A percentile compares a stretch with the other conserved stretches of the same genome.
These are phyloP conservation scores for Alternaria longipes DNA, from an alignment of 2,329 filamentous ascomycete genomes.

Conservation along the genomic window DNA sequence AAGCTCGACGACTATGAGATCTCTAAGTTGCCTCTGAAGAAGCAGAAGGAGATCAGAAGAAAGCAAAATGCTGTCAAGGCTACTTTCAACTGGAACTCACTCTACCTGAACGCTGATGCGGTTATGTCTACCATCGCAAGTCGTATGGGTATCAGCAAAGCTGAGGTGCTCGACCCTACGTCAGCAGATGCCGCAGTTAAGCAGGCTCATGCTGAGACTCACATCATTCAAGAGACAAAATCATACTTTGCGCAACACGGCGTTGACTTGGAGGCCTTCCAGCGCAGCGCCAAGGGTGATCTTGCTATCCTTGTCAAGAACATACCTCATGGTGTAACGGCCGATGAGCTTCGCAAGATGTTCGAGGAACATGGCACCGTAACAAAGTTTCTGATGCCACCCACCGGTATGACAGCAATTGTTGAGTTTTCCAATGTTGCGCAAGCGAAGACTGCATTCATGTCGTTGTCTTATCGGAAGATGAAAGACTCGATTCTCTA, in stretches of 20 bases:
- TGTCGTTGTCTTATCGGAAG: slow-evolving; percentile 84
- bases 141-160: slow-evolving; percentile 87
- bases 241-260: slow-evolving; percentile 87
- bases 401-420: slow-evolving; percentile 91
- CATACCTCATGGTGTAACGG: slow-evolving; percentile 82
- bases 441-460: slow-evolving; percentile 85
- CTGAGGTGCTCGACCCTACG: slow-evolving; percentile 92
- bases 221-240: slow-evolving; percentile 96
- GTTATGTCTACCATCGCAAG: slow-evolving; percentile 90
- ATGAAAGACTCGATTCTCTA: slow-evolving; percentile 92
- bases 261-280: slow-evolving; percentile 92
- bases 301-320: slow-evolving; percentile 93
- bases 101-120: slow-evolving; percentile 95
- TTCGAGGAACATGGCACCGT: slow-evolving; percentile 89
- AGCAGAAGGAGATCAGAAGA: slow-evolving; percentile 88
- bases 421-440: slow-evolving; percentile 83
- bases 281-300: slow-evolving; percentile 83
- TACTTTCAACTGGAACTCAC: slow-evolving; percentile 97
- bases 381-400: slow-evolving; percentile 86
- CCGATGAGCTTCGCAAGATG: slow-evolving; percentile 79
- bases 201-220: slow-evolving; percentile 95
- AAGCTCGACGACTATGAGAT: slow-evolving; percentile 88
- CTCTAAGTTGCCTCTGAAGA: slow-evolving; percentile 91
- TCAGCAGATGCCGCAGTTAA: slow-evolving; percentile 94
- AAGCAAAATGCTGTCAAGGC: slow-evolving; percentile 80